Evolutionary conservation across 331 rosid species (phyloP), one percentile per base, ranked within the genome.

Genomic region (Cydonia oblonga): DNA sequence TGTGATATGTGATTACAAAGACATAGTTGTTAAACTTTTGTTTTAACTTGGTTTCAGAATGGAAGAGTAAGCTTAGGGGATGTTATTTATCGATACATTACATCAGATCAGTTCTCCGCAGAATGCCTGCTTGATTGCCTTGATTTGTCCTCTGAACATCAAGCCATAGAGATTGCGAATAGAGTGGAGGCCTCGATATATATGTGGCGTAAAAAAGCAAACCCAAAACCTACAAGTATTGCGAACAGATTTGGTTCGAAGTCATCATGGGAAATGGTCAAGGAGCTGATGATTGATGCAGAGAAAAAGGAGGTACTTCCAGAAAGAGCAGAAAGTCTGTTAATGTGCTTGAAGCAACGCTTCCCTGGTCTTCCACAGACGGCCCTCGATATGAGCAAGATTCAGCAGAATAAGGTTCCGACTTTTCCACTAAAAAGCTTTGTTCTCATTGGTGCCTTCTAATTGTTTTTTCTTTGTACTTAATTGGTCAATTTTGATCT

Each of bases 191-290:
- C 97, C 74, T 81, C 96, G 9, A 75, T 91, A 71, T 86, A 88
- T 42, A 78, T 90, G 56, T 95, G 96, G 96, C 96, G 78, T 28
- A 88, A 64, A 78, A 95, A 62, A 75, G 78, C 80, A 35, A 90
- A 80, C 75, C 78, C 87, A 24, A 88, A 82, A 80, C 92, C 93
- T 25, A 69, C 73, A 19, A 59, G 65, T 70, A 76, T 57, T 73
- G 77, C 84, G 5, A 72, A 83, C 72, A 76, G 91, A 52, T 60
- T 84, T 52, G 78, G 84, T 49, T 87, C 99, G 58, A 91, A 89
- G 79, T 77, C 96, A 14, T 95, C 99, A 20, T 91, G 99, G 99
- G 99, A 91, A 76, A 90, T 95, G 92, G 96, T 95, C 35, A 95
- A 88, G 85, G 99, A 95, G 72, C 76, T 89, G 72, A 90, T 95